Evolutionary conservation across 1,284 basidiomycete species (phyloP).

Genomic region (Exobasidium rhododendri): DNA sequence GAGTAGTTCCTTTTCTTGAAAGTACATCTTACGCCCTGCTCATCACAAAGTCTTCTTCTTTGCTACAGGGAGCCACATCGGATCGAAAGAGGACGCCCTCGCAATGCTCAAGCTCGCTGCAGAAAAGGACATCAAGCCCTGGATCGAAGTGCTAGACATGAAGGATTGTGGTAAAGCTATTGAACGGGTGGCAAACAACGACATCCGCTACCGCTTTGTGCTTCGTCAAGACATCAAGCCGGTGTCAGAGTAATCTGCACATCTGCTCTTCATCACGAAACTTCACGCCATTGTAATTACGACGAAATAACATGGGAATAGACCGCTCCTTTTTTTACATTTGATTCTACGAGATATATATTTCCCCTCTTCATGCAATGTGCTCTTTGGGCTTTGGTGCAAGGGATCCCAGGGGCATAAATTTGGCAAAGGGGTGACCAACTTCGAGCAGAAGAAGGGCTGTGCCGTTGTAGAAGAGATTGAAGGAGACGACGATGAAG

Average conservation of each 20-base stretch:
- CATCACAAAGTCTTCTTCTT: slow-evolving; percentile 22
- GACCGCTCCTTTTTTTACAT: too few species aligned
- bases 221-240: slow-evolving; percentile 17
- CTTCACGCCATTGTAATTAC: background rate
- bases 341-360: too few species aligned
- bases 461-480: background rate
- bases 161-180: slow-evolving; percentile 63
- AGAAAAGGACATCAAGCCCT: slow-evolving; percentile 51
- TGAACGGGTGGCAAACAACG: slow-evolving; percentile 61
- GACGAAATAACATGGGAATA: too few species aligned
- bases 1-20: slow-evolving; percentile 49
- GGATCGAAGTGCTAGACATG: slow-evolving; percentile 63
- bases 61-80: slow-evolving; percentile 58
- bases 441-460: background rate
- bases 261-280: background rate
- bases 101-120: slow-evolving; percentile 53
- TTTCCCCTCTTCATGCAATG: too few species aligned
- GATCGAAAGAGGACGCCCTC: slow-evolving; percentile 65
- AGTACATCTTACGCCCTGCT: slow-evolving; percentile 28
- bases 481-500: background rate
- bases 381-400: too few species aligned
- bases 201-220: slow-evolving; percentile 58
- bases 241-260: background rate
- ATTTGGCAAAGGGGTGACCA: slow-evolving; percentile 3
- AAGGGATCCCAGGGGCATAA: background rate